Evolutionary conservation across 352 stramenopile species (phyloP), one percentile per base, ranked within the genome.

Genomic region (Aphanomyces cochlioides): DNA sequence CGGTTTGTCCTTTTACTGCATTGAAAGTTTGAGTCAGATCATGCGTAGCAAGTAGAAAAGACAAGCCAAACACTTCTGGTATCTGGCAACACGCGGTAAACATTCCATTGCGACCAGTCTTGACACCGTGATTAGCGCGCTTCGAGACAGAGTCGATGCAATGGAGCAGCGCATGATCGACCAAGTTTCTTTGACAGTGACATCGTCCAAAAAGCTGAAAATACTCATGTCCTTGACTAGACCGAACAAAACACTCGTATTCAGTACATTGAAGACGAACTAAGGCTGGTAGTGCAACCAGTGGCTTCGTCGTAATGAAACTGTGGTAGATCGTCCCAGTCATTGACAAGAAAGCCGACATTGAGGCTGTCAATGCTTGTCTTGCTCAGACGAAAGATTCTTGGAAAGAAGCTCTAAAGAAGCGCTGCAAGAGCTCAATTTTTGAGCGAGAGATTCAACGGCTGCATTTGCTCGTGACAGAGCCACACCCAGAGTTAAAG

Each of bases 301-400:
- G 28, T 28, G 28, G 28, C 28, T 28, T 28, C 28, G 28, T 28
- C 28, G 28, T 28, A 28, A 28, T 28, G 28, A 28, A 28, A 28
- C 28, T 28, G 28, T 2, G 28, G 36, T 67, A 67, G 59, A 67
- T 67, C 43, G 59, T 67, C n/a, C 59, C 59, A 1, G 56, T 67
- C 41, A 56, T 67, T 21, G 59, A 67, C 19, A 50, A 50, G n/a
- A 67, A 67, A 45, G 59, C 59, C 41, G 59, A 67, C 43, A 39
- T 67, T 21, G 59, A 67, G 1, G 59, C 59, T 12, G 43, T 67
- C 3, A 21, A 67, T 37, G 4, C 21, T 5, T 50, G 41, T 10
- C 41, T 67, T 41, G 43, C 38, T 6, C 39, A 48, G 17, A 43
- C 41, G 41, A 67, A 67, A 28, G 59, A 67, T 10, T 34, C 19